Percentiles rank a stretch among this genome's conserved stretches.
Conservation (phyloP, 192 early-diverging fungal species). For the Haplosporangium gracile region DNA sequence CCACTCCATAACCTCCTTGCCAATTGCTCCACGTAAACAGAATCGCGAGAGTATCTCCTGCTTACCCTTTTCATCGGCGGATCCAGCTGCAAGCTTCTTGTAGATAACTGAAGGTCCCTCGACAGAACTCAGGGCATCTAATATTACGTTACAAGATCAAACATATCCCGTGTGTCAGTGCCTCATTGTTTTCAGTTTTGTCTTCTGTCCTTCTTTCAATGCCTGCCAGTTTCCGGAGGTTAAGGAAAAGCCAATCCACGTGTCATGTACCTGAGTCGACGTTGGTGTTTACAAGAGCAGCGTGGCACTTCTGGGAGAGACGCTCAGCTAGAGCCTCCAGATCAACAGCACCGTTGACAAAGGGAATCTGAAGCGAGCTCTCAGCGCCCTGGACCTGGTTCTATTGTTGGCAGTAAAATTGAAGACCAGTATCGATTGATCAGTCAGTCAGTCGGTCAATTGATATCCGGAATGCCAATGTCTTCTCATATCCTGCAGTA, state of each 20-base stretch:
- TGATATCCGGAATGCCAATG: neutral
- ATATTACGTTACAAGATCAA: neutral
- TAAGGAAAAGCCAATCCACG: too few relatives aligned
- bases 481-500: neutral
- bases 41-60: too few relatives aligned
- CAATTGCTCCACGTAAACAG: neutral
- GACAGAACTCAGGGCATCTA: constrained; percentile 13
- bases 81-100: constrained; percentile 32
- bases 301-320: constrained; percentile 42
- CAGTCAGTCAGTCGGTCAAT: neutral
- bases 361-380: constrained; percentile 48
- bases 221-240: neutral
- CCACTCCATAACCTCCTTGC: neutral
- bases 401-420: constrained; percentile 10
- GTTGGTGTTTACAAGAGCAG: constrained; percentile 17
- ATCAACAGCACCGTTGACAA: constrained; percentile 43
- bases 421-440: neutral
- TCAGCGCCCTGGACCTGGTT: constrained; percentile 35
- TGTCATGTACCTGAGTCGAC: constrained; percentile 6
- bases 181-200: neutral
- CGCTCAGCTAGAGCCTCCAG: constrained; percentile 32
- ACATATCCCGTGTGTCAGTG: neutral
- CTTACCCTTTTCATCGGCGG: constrained; percentile 33
- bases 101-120: constrained; percentile 39
- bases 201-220: too few relatives aligned